Evolutionary conservation across 2,329 filamentous ascomycete species (phyloP).

Genomic region (Triangularia verruculosa): DNA sequence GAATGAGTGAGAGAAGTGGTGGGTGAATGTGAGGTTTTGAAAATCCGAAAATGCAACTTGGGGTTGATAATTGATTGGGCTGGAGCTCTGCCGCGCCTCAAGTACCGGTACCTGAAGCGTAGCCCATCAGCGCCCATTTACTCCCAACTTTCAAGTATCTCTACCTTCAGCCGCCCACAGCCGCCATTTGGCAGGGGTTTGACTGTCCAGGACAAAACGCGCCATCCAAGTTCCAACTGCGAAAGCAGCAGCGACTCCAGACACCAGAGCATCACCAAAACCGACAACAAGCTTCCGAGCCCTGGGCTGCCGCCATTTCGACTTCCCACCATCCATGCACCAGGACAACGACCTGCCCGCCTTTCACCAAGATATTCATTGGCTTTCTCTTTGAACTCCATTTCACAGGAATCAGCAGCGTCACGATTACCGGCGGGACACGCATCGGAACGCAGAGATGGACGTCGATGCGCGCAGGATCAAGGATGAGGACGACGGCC

Average conservation of each 20-base stretch:
- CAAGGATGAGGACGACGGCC: slow-evolving; percentile 43
- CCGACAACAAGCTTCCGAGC: background rate
- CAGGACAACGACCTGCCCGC: background rate
- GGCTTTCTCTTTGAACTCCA: background rate
- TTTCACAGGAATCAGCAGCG: background rate
- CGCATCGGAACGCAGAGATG: slow-evolving; percentile 25
- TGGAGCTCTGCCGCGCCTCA: background rate
- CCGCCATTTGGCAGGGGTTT: background rate
- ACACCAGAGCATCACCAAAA: background rate
- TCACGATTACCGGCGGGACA: background rate
- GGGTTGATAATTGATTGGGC: slow-evolving; percentile 1
- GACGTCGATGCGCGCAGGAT: slow-evolving; percentile 32
- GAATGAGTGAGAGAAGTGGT: background rate
- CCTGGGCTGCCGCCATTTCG: background rate
- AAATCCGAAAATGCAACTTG: background rate
- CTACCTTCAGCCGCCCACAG: background rate
- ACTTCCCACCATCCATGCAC: background rate
- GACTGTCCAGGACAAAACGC: background rate
- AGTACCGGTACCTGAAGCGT: background rate
- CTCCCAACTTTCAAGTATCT: background rate
- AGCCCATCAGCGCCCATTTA: too few relatives aligned
- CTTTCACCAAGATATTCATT: background rate
- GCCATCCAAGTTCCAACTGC: slow-evolving; percentile 3
- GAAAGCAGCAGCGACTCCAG: background rate
- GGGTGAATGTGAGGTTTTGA: background rate